These are phyloP conservation scores for Fusarium tjaetaba DNA, from an alignment of 2,329 filamentous ascomycete species.

Conservation along the genomic window DNA sequence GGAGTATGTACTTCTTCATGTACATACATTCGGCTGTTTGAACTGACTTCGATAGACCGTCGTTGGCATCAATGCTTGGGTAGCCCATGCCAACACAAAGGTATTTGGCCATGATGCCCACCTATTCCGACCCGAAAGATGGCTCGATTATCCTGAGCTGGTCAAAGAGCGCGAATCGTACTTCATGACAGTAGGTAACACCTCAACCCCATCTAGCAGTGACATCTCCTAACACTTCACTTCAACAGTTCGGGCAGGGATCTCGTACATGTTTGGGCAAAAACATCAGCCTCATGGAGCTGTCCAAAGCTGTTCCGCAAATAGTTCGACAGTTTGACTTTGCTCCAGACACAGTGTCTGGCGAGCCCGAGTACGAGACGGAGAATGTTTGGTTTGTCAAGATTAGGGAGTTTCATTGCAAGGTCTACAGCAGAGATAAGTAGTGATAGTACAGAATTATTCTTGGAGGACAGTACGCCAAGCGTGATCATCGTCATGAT, in stretches of 20 bases:
- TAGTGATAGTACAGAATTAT: not conserved
- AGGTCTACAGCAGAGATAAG: not conserved
- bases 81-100: not conserved
- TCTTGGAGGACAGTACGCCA: not conserved
- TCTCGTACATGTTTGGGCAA: not conserved
- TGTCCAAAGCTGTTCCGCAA: not conserved
- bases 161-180: not conserved
- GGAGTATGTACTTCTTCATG: not conserved
- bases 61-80: not conserved
- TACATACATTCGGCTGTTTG: too few relatives aligned
- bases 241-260: not conserved
- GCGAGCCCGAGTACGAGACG: not conserved
- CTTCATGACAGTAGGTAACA: not conserved
- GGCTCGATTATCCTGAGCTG: not conserved
- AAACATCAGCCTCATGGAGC: not conserved
- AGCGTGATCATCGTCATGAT: not conserved
- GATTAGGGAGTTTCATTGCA: not conserved
- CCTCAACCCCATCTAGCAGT: rapidly evolving
- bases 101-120: not conserved
- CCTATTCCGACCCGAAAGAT: not conserved
- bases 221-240: rapidly evolving
- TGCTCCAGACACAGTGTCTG: not conserved
- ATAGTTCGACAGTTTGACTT: not conserved
- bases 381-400: not conserved
- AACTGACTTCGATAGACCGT: not conserved